phyloP scores from a whole-genome alignment of 2,329 filamentous ascomycete genomes.

The Dryadomyces quercus-mongolicae region DNA sequence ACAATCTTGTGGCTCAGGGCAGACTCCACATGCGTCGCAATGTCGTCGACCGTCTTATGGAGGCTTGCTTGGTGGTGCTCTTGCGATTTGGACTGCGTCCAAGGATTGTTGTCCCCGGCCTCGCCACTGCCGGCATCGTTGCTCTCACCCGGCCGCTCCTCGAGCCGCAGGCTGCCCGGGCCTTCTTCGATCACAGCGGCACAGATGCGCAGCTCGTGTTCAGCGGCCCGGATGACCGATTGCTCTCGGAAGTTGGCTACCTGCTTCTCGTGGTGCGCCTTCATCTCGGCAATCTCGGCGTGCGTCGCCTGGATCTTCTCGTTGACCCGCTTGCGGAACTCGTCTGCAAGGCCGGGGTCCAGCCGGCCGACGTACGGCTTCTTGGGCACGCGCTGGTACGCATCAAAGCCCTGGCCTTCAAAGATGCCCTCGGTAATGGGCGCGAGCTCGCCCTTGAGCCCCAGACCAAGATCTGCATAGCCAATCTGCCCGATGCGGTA shows the following conservation, averaged over 20 bases:
- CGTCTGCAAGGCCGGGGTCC: conserved; percentile 63
- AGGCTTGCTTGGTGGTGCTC: too few relatives aligned
- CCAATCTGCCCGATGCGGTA: conserved; percentile 77
- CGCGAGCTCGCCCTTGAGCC: conserved; percentile 71
- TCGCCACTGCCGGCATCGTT: conserved; percentile 28
- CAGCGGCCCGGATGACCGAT: conserved; percentile 58
- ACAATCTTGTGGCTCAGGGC: conserved; percentile 55
- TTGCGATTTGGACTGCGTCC: conserved; percentile 23
- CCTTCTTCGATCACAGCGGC: conserved; percentile 40
- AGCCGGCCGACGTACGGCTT: conserved; percentile 55
- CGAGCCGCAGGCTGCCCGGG: conserved; percentile 50
- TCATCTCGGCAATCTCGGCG: conserved; percentile 75
- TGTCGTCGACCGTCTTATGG: conserved; percentile 52
- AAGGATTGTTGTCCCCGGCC: conserved; percentile 12
- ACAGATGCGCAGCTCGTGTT: conserved; percentile 61
- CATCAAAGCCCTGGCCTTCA: conserved; percentile 46
- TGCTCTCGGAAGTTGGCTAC: conserved; percentile 64
- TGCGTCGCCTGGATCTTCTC: conserved; percentile 62
- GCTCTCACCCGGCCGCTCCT: conserved; percentile 38
- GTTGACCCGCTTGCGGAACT: conserved; percentile 69
- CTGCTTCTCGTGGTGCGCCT: conserved; percentile 61
- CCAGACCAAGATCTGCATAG: conserved; percentile 76
- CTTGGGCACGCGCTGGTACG: conserved; percentile 31
- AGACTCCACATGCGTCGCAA: conserved; percentile 63
- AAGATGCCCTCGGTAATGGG: conserved; percentile 77